A percentile compares a stretch with the other conserved stretches of the same genome.
Evolutionary conservation across 192 early-diverging fungal genomes (phyloP).

Genomic region (Mortierella claussenii): DNA sequence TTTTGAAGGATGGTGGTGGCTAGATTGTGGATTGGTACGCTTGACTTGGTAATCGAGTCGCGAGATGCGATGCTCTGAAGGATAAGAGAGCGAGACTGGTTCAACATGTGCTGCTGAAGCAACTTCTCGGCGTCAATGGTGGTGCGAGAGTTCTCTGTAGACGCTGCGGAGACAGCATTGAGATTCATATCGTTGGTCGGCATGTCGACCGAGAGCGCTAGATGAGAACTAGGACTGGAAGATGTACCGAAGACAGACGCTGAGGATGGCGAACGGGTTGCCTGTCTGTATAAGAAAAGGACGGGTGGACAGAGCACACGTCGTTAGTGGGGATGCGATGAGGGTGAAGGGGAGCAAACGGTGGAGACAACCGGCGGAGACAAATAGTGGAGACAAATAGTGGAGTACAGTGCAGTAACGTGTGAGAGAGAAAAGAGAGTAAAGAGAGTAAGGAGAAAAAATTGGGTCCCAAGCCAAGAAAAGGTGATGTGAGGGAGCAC

Average conservation of each 20-base stretch:
- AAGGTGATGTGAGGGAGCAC: neutral
- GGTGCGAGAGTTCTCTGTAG: neutral
- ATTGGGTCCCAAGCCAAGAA: neutral
- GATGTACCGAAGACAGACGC: neutral
- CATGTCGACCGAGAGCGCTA: slow-evolving; percentile 1
- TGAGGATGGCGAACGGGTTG: slow-evolving; percentile 2
- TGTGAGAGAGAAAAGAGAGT: too few relatives aligned
- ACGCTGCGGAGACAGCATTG: neutral
- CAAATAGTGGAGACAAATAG: too few relatives aligned
- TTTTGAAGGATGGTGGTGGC: slow-evolving; percentile 24
- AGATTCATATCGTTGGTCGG: slow-evolving; percentile 22
- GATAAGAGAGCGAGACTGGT: slow-evolving; percentile 23
- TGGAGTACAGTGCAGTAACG: too few relatives aligned
- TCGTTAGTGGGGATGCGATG: too few relatives aligned
- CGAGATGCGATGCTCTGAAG: slow-evolving; percentile 22
- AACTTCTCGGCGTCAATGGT: slow-evolving; percentile 13
- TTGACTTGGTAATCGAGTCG: neutral
- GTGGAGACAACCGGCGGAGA: too few relatives aligned
- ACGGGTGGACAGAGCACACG: neutral
- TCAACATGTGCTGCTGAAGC: slow-evolving; percentile 30
- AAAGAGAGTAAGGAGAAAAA: neutral
- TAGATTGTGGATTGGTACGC: slow-evolving; percentile 10
- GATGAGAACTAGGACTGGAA: neutral
- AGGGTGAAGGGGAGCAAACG: too few relatives aligned
- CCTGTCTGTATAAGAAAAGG: neutral